These are phyloP conservation scores for Pseudocercospora cruenta DNA, from an alignment of 2,329 filamentous ascomycete species.

Conservation along the genomic window DNA sequence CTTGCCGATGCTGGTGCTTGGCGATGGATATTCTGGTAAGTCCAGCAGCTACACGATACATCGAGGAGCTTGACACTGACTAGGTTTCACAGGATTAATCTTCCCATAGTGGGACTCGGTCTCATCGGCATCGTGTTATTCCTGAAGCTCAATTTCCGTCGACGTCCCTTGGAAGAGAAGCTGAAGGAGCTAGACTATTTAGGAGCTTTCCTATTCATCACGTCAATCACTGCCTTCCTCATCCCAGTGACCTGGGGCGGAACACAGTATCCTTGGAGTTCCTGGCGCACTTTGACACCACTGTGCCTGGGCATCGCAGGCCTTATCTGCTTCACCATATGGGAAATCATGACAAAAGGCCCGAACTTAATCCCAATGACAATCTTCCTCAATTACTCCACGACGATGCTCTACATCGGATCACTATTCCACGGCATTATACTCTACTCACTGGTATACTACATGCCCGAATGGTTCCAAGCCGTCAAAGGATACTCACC, in stretches of 20 bases:
- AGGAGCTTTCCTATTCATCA: conserved; percentile 65
- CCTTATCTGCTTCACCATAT: conserved; percentile 57
- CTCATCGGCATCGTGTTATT: conserved; percentile 2
- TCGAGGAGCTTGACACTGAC: too few relatives aligned
- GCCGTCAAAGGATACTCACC: conserved; percentile 42
- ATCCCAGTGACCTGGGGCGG: conserved; percentile 68
- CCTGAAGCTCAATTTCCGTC: conserved; percentile 2
- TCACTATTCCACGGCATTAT: conserved; percentile 44
- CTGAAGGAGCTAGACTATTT: conserved; percentile 62
- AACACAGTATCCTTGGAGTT: conserved; percentile 66
- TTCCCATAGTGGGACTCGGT: conserved; percentile 12
- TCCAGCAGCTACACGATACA: too few relatives aligned
- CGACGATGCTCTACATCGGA: conserved; percentile 31
- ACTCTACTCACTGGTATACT: conserved; percentile 33
- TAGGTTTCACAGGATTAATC: conserved; percentile 13
- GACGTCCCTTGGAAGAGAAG: conserved; percentile 46
- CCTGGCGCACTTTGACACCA: conserved; percentile 65
- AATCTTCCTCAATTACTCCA: conserved; percentile 53
- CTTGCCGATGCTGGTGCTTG: conserved; percentile 58
- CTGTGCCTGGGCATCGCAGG: conserved; percentile 59
- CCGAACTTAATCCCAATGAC: conserved; percentile 54
- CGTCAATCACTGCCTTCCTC: conserved; percentile 61
- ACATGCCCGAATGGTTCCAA: conserved; percentile 49
- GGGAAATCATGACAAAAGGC: conserved; percentile 52
- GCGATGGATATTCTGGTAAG: conserved; percentile 53